These are phyloP conservation scores for Globisporangium sylvaticum DNA, from an alignment of 352 stramenopile species.

Conservation along the genomic window DNA sequence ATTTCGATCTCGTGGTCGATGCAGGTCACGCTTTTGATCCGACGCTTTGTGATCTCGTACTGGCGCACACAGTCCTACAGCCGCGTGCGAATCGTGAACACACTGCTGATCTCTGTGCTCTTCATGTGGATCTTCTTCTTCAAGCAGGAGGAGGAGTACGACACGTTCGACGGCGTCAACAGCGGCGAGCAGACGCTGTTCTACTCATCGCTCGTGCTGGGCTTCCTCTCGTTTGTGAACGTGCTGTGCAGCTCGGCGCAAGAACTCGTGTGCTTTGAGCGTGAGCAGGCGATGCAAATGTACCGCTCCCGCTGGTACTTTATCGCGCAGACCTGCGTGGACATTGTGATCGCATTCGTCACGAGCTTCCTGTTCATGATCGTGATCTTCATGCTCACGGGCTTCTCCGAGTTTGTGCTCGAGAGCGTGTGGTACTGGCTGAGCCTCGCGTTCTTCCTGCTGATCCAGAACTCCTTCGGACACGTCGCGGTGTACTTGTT, in stretches of 20 bases:
- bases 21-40: slow-evolving; percentile 31
- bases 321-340: slow-evolving; percentile 51
- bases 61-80: slow-evolving; percentile 31
- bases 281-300: slow-evolving; percentile 64
- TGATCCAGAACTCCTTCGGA: slow-evolving; percentile 14
- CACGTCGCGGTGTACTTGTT: slow-evolving; percentile 12
- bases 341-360: slow-evolving; percentile 27
- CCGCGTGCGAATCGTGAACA: slow-evolving; percentile 20
- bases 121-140: slow-evolving; percentile 20
- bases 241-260: slow-evolving; percentile 55
- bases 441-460: slow-evolving; percentile 11
- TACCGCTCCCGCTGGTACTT: slow-evolving; percentile 59
- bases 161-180: slow-evolving; percentile 23
- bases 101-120: slow-evolving; percentile 42
- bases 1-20: slow-evolving; percentile 4
- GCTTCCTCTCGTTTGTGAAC: slow-evolving; percentile 48
- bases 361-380: slow-evolving; percentile 18
- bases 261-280: slow-evolving; percentile 76
- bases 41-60: slow-evolving; percentile 45
- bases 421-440: slow-evolving; percentile 15
- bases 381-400: slow-evolving; percentile 23
- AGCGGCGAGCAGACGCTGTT: slow-evolving; percentile 59
- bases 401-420: slow-evolving; percentile 16
- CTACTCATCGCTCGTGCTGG: slow-evolving; percentile 58
- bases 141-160: slow-evolving; percentile 11